Evolutionary conservation across 1,139 yeast genomes (phyloP).

Genomic region (Pneumocystis wakefieldiae): DNA sequence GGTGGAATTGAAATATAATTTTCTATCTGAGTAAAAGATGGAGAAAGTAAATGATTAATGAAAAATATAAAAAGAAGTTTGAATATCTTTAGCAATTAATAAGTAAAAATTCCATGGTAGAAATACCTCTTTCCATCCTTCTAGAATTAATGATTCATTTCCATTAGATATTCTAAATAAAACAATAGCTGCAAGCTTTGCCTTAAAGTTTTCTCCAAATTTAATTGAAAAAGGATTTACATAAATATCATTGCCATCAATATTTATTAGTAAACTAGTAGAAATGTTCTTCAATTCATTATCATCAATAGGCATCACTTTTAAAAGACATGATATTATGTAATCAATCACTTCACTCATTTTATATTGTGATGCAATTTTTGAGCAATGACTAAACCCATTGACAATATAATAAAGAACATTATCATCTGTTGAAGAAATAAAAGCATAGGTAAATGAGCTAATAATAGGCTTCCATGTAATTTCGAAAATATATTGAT

Average conservation of each 20-base stretch:
- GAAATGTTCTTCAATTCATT: constrained; percentile 25
- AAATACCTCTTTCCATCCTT: constrained; percentile 45
- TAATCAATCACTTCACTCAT: constrained; percentile 46
- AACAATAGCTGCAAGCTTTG: constrained; percentile 77
- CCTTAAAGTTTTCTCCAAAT: constrained; percentile 82
- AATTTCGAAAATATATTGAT: constrained; percentile 50
- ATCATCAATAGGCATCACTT: constrained; percentile 34
- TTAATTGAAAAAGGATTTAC: constrained; percentile 71
- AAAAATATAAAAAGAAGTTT: constrained; percentile 50
- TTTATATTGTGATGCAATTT: constrained; percentile 52
- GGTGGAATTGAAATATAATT: constrained; percentile 35
- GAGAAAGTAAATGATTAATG: constrained; percentile 61
- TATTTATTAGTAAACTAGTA: constrained; percentile 23
- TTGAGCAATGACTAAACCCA: constrained; percentile 71
- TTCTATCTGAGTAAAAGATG: constrained; percentile 52
- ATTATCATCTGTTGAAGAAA: constrained; percentile 81
- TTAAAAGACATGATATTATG: constrained; percentile 47
- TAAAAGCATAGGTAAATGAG: constrained; percentile 61
- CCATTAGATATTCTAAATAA: constrained; percentile 61
- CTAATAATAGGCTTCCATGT: constrained; percentile 49
- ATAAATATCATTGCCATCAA: constrained; percentile 42
- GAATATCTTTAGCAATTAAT: constrained; percentile 19
- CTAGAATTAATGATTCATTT: constrained; percentile 32
- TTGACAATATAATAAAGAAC: constrained; percentile 75
- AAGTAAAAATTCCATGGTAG: background rate